Conservation (phyloP, 805 yeast species). For the Starmerella bacillaris region DNA sequence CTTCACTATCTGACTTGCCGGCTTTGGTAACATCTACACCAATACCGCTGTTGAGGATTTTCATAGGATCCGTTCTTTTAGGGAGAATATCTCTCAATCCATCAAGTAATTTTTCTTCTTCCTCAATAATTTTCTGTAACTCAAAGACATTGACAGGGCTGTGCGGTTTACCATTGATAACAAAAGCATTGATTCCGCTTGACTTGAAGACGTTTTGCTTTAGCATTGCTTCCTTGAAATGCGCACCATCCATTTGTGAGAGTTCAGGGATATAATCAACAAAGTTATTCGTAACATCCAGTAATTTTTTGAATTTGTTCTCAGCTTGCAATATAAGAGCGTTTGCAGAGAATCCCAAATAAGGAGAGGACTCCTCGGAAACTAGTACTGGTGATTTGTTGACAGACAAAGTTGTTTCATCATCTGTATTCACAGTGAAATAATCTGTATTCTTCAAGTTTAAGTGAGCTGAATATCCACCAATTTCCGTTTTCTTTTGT, state of each 20-base stretch:
- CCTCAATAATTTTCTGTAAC: constrained; percentile 19
- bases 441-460: not conserved
- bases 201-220: constrained; percentile 6
- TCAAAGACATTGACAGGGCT: constrained; percentile 25
- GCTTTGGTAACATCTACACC: constrained; percentile 10
- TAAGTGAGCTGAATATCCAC: not conserved
- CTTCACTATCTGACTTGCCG: too few species aligned
- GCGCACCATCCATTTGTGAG: constrained; percentile 9
- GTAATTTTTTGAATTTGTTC: constrained; percentile 3
- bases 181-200: constrained; percentile 26
- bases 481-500: not conserved
- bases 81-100: constrained; percentile 21
- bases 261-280: constrained; percentile 36
- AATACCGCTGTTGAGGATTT: constrained; percentile 7
- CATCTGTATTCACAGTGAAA: not conserved
- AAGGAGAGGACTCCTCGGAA: not conserved
- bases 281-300: constrained; percentile 30
- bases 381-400: not conserved
- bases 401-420: constrained; percentile 16
- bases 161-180: constrained; percentile 47
- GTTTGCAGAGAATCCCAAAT: too few species aligned
- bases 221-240: constrained; percentile 16
- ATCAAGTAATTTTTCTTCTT: constrained; percentile 24
- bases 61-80: constrained; percentile 22
- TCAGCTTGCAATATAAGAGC: too few species aligned